These are phyloP conservation scores for Crotalaria pallida DNA, from an alignment of 306 rosid species.

Conservation along the genomic window DNA sequence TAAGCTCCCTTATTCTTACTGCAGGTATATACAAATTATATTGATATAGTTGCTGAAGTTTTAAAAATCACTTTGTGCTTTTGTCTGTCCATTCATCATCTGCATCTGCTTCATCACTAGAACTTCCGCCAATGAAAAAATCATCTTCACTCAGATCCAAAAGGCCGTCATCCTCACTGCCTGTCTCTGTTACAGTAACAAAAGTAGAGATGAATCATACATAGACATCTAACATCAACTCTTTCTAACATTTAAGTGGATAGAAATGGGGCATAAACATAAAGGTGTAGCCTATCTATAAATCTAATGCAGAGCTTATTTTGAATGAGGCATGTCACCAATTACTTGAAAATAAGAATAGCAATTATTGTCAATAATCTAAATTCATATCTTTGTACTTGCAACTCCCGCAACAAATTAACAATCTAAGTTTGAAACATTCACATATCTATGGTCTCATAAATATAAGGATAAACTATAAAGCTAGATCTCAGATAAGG, in stretches of 20 bases:
- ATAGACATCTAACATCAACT: not conserved
- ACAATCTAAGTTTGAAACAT: not conserved
- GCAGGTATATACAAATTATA: not conserved
- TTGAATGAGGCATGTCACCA: not conserved
- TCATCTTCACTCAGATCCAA: constrained; percentile 97
- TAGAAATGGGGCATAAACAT: not conserved
- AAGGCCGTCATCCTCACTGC: constrained; percentile 95
- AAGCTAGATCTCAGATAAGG: not conserved
- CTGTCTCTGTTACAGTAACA: constrained; percentile 60
- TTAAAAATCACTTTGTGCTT: constrained; percentile 60
- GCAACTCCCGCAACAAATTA: not conserved
- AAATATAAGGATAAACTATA: not conserved
- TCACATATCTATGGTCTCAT: not conserved
- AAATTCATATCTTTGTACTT: not conserved
- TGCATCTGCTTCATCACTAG: constrained; percentile 94
- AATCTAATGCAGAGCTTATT: not conserved
- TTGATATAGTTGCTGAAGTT: not conserved
- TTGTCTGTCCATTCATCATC: constrained; percentile 99
- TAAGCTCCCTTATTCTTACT: not conserved
- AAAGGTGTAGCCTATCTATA: not conserved
- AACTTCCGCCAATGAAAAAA: constrained; percentile 80
- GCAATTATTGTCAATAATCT: not conserved
- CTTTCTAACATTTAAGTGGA: not conserved
- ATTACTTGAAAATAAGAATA: not conserved
- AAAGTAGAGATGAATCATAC: not conserved